Evolutionary conservation across 495 filamentous ascomycete genomes (phyloP), one percentile per base, ranked within the genome.

Genomic region (Acidiella bohemica): DNA sequence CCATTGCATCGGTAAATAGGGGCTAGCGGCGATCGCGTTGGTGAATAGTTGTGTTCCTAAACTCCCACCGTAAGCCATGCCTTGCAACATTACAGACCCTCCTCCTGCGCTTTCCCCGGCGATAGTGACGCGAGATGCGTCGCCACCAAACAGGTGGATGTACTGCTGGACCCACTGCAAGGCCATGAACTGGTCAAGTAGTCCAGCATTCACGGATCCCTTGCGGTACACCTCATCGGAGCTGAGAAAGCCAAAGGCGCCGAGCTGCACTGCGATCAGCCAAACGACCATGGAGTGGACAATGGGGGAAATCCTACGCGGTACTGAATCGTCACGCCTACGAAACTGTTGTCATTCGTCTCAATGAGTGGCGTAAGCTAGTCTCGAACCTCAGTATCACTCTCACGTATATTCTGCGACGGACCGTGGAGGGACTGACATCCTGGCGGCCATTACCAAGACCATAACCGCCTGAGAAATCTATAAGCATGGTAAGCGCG

Each of bases 81-180:
- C 78, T 42, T 83, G 80, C 51, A 81, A 67, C 30, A 75, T 69
- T 14, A 84, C 78, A 5, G 76, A 81, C 44, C 81, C 81, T 11
- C 74, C 65, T 4, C 81, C 81, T 1, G 80, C 79, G 2, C 73
- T 80, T 51, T 82, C 76, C 25, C 79, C 80, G 74, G 74, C 81
- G 38, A 83, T 77, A 13, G 76, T 81, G 11, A 83, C 79, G 34
- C 51, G 51, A 4, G 27, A 14, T 2, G 56, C 51, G 32, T 62
- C 59, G 14, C 59, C 59, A 3, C 59, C 59, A 32, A 62, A 62
- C 1, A 53, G 46, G 1, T 45, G 54, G 27, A 61, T 59, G 42
- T 62, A 61, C 29, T 61, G 56, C 16, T 49, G 46, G 6, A 58
- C 46, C 56, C 56, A 62, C 19, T 61, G 32, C 23, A 62, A 29